phyloP scores from a whole-genome alignment of 148 eudicot genomes.

The Amaranthus cruentus region DNA sequence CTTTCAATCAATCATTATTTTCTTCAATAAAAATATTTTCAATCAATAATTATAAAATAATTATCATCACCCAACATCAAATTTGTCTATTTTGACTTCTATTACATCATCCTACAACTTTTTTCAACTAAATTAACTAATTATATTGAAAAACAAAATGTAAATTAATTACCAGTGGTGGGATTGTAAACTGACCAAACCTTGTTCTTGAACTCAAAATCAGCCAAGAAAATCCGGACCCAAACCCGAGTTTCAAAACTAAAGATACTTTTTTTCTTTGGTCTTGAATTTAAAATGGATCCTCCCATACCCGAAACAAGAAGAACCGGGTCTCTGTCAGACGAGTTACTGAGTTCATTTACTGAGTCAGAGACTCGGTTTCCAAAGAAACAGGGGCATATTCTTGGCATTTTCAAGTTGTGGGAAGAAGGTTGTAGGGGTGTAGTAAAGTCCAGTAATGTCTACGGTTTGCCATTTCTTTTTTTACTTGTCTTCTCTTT shows the following conservation, averaged over 20 bases:
- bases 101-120: too few relatives aligned
- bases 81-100: too few relatives aligned
- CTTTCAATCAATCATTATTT: neutral
- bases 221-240: slow-evolving; percentile 80
- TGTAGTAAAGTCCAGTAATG: neutral
- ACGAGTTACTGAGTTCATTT: slow-evolving; percentile 25
- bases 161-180: slow-evolving; percentile 37
- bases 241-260: slow-evolving; percentile 73
- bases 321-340: slow-evolving; percentile 64
- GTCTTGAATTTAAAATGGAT: slow-evolving; percentile 61
- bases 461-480: neutral
- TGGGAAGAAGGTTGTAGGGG: neutral
- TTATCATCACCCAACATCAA: too few relatives aligned
- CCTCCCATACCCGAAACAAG: slow-evolving; percentile 72
- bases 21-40: too few relatives aligned
- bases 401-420: slow-evolving; percentile 10
- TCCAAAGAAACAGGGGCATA: slow-evolving; percentile 41
- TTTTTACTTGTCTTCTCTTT: neutral
- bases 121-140: neutral
- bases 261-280: slow-evolving; percentile 41
- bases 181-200: slow-evolving; percentile 79
- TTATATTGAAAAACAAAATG: neutral
- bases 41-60: too few relatives aligned
- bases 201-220: slow-evolving; percentile 70
- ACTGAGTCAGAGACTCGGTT: slow-evolving; percentile 27